A percentile compares a stretch with the other conserved stretches of the same genome.
Evolutionary conservation across 495 filamentous ascomycete genomes (phyloP).

Genomic region (Trichoderma reesei): DNA sequence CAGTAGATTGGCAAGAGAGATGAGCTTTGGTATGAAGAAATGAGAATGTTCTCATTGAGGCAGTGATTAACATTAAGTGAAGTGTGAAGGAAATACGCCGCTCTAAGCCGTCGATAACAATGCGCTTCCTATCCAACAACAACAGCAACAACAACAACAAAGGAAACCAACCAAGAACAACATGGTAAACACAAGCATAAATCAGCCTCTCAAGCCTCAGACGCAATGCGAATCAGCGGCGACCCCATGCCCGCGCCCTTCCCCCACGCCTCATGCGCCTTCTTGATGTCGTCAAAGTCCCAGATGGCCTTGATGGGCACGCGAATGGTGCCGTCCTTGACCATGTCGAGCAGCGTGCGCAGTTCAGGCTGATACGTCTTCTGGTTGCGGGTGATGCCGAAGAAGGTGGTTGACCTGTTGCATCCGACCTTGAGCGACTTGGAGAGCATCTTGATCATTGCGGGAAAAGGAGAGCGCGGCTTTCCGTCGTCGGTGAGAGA

Average conservation of each 20-base stretch:
- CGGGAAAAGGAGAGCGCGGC: conserved; percentile 12
- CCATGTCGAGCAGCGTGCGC: conserved; percentile 23
- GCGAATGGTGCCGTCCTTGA: conserved; percentile 24
- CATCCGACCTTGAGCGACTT: conserved; percentile 18
- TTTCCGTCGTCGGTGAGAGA: conserved; percentile 12
- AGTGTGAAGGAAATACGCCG: too few species aligned
- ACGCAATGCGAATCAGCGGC: conserved; percentile 24
- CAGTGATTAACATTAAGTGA: not conserved
- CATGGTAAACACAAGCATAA: not conserved
- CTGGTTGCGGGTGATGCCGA: conserved; percentile 25
- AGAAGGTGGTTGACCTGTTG: conserved; percentile 26
- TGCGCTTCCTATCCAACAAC: not conserved
- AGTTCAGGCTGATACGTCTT: conserved; percentile 23
- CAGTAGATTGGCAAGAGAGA: too few species aligned
- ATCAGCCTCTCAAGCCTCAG: conserved; percentile 5
- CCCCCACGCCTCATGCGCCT: conserved; percentile 31
- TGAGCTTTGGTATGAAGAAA: not conserved
- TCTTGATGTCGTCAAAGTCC: conserved; percentile 31
- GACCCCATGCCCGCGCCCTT: conserved; percentile 26
- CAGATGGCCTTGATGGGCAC: conserved; percentile 31
- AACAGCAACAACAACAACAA: not conserved
- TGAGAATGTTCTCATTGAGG: not conserved
- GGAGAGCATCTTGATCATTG: conserved; percentile 20
- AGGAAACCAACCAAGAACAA: not conserved
- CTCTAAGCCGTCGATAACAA: too few species aligned